A percentile compares a stretch with the other conserved stretches of the same genome.
Evolutionary conservation across 768 basidiomycete genomes (phyloP).

Genomic region (Tricholoma sp.): DNA sequence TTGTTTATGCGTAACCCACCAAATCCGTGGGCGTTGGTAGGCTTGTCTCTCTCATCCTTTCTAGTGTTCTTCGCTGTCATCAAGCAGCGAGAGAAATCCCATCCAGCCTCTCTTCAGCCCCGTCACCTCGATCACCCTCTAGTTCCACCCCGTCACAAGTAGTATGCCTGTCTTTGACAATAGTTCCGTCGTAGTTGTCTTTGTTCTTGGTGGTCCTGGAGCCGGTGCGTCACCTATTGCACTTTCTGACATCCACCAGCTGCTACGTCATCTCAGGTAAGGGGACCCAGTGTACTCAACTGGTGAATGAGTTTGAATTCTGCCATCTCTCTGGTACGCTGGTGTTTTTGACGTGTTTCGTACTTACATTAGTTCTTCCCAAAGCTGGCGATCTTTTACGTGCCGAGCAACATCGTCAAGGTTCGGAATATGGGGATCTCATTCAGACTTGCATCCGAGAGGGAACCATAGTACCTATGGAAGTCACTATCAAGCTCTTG

Average conservation of each 20-base stretch:
- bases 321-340: constrained; percentile 85
- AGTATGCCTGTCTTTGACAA: constrained; percentile 58
- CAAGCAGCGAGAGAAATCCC: constrained; percentile 48
- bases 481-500: constrained; percentile 93
- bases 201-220: constrained; percentile 95
- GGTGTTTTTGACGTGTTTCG: background rate
- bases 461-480: constrained; percentile 93
- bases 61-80: constrained; percentile 51
- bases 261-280: constrained; percentile 60
- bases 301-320: constrained; percentile 83
- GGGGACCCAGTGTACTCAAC: constrained; percentile 86
- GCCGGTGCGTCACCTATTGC: constrained; percentile 51
- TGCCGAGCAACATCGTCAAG: constrained; percentile 85
- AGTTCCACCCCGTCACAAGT: constrained; percentile 52
- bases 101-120: constrained; percentile 58
- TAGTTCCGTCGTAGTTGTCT: constrained; percentile 79
- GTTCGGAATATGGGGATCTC: constrained; percentile 76
- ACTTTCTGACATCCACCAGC: background rate
- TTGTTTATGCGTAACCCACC: constrained; percentile 37
- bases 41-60: constrained; percentile 51
- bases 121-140: constrained; percentile 62
- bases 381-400: constrained; percentile 96
- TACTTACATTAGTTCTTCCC: constrained; percentile 6
- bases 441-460: constrained; percentile 87
- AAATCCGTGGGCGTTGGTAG: constrained; percentile 60